Percentiles rank a stretch among this genome's conserved stretches.
These are phyloP conservation scores for Backusella macrospora DNA, from an alignment of 192 early-diverging fungal species.

Conservation along the genomic window DNA sequence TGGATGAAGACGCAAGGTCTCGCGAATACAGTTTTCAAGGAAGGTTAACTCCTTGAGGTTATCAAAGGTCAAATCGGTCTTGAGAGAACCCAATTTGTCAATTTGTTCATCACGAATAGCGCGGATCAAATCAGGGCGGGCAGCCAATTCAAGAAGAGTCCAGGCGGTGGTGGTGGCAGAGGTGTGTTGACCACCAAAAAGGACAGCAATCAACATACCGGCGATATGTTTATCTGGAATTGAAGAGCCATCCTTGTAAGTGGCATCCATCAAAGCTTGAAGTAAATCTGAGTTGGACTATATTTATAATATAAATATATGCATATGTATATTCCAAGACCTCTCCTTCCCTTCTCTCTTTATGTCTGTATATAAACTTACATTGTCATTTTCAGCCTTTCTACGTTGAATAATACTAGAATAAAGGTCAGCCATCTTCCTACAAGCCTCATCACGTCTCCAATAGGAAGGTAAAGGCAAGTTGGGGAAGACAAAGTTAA, in stretches of 20 bases:
- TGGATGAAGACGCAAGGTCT: conserved; percentile 90
- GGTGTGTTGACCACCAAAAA: conserved; percentile 99
- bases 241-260: conserved; percentile 86
- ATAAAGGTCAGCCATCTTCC: conserved; percentile 81
- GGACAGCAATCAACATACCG: conserved; percentile 95
- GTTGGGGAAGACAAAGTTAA: conserved; percentile 94
- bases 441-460: conserved; percentile 83
- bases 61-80: conserved; percentile 69
- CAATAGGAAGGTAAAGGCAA: conserved; percentile 89
- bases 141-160: conserved; percentile 87
- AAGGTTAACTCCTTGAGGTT: conserved; percentile 70
- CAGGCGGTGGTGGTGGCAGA: conserved; percentile 90
- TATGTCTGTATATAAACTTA: neutral
- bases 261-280: conserved; percentile 78
- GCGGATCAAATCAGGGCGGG: conserved; percentile 68
- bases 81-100: conserved; percentile 54
- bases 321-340: neutral
- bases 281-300: conserved; percentile 67
- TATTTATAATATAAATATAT: neutral
- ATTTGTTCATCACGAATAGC: conserved; percentile 78
- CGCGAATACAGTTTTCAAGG: conserved; percentile 86
- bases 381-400: conserved; percentile 47
- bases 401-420: conserved; percentile 80
- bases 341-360: neutral
- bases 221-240: conserved; percentile 85